phyloP scores from a whole-genome alignment of 2,329 filamentous ascomycete genomes.

The Exophiala calicioides region DNA sequence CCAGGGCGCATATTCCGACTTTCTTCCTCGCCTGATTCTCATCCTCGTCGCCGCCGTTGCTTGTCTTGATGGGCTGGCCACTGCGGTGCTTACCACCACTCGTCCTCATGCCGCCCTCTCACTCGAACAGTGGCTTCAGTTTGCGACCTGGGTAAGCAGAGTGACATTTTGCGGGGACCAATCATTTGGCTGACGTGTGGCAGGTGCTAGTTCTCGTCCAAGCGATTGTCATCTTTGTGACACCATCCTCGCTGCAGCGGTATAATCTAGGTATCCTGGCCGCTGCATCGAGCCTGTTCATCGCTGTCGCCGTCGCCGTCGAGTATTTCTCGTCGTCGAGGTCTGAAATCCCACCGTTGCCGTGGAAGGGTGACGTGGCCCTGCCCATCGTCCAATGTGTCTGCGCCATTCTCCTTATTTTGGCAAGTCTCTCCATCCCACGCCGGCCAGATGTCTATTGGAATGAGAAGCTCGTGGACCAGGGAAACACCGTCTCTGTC shows the following conservation, averaged over 20 bases:
- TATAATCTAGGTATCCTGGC: slow-evolving; percentile 28
- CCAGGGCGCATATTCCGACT: slow-evolving; percentile 62
- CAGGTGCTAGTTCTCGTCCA: slow-evolving; percentile 29
- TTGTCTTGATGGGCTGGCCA: slow-evolving; percentile 56
- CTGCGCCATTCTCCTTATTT: slow-evolving; percentile 45
- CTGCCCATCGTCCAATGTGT: slow-evolving; percentile 31
- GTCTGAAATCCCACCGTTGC: slow-evolving; percentile 15
- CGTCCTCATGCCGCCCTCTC: slow-evolving; percentile 43
- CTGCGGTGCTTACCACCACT: slow-evolving; percentile 57
- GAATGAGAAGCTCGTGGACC: slow-evolving; percentile 62
- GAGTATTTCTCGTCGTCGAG: slow-evolving; percentile 29
- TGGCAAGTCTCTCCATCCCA: slow-evolving; percentile 59
- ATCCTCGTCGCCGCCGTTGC: slow-evolving; percentile 58
- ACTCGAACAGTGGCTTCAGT: slow-evolving; percentile 61
- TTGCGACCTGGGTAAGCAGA: slow-evolving; percentile 65
- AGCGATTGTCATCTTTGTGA: slow-evolving; percentile 25
- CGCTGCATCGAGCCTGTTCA: slow-evolving; percentile 22
- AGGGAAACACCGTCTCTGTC: slow-evolving; percentile 61
- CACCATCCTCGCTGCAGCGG: slow-evolving; percentile 21
- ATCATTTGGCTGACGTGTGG: slow-evolving; percentile 11
- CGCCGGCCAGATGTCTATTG: slow-evolving; percentile 68
- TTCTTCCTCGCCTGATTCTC: slow-evolving; percentile 57
- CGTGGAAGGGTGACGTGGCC: slow-evolving; percentile 23
- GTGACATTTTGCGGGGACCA: too few relatives aligned
- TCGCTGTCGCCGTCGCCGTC: slow-evolving; percentile 26